Conservation (phyloP, 2,329 filamentous ascomycete species). For the Penicillium concentricum region DNA sequence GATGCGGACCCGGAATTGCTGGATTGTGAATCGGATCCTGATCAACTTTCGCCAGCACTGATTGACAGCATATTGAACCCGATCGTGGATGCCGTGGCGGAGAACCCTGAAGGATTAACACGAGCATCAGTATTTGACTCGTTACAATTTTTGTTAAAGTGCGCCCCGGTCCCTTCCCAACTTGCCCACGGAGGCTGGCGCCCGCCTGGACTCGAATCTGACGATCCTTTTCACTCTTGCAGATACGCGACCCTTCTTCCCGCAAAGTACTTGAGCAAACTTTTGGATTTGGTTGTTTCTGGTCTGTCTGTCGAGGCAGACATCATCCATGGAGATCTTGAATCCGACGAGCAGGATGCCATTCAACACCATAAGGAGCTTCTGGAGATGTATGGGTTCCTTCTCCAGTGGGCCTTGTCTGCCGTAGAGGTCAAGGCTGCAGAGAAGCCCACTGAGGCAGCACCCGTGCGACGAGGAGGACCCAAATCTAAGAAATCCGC, state of each 20-base stretch:
- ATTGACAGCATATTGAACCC: constrained; percentile 86
- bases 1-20: constrained; percentile 81
- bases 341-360: constrained; percentile 86
- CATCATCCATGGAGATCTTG: constrained; percentile 78
- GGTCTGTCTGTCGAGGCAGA: constrained; percentile 84
- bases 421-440: constrained; percentile 92
- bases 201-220: constrained; percentile 56
- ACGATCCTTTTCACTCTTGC: constrained; percentile 59
- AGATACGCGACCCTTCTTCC: constrained; percentile 82
- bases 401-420: constrained; percentile 91
- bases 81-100: constrained; percentile 87
- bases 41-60: constrained; percentile 72
- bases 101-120: constrained; percentile 84
- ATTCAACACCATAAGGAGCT: constrained; percentile 85
- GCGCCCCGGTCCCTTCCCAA: constrained; percentile 58
- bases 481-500: constrained; percentile 70
- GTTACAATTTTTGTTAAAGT: constrained; percentile 95
- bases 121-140: constrained; percentile 82
- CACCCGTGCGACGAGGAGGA: constrained; percentile 70
- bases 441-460: constrained; percentile 76
- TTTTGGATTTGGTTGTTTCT: constrained; percentile 86
- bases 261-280: constrained; percentile 80
- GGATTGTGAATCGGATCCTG: constrained; percentile 90
- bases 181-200: constrained; percentile 30
- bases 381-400: constrained; percentile 89